Conservation (phyloP, 768 basidiomycete species). For the Phanerodontia chrysosporium region DNA sequence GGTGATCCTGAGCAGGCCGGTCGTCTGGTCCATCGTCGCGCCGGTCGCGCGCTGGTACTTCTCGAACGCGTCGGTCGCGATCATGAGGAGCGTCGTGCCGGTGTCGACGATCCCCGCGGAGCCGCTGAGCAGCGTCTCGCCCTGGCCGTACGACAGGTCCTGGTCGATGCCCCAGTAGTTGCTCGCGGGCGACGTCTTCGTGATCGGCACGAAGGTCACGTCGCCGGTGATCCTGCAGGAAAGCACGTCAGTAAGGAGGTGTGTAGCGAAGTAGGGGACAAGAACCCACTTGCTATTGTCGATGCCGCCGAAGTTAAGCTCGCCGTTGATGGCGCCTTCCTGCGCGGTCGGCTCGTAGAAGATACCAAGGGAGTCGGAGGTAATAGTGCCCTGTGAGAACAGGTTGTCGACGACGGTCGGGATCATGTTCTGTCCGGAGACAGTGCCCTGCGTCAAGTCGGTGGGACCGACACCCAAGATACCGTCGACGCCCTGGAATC, state of each 20-base stretch:
- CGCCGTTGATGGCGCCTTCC: conserved; percentile 39
- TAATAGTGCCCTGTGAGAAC: conserved; percentile 42
- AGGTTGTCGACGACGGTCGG: conserved; percentile 61
- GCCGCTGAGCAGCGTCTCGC: conserved; percentile 25
- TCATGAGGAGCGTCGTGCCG: conserved; percentile 49
- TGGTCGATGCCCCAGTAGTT: conserved; percentile 50
- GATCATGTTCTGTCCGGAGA: conserved; percentile 33
- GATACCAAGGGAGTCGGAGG: conserved; percentile 43
- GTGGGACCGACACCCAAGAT: conserved; percentile 28
- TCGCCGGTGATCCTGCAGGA: conserved; percentile 26
- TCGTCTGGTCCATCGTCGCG: conserved; percentile 47
- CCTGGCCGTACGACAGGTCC: conserved; percentile 32
- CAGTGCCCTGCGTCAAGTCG: conserved; percentile 44
- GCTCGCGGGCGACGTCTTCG: conserved; percentile 42
- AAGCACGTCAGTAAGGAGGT: background rate
- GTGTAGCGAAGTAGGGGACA: background rate
- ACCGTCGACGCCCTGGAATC: conserved; percentile 6
- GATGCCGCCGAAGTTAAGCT: conserved; percentile 51
- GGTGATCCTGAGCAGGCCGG: conserved; percentile 54
- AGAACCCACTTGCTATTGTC: conserved; percentile 43
- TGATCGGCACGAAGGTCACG: conserved; percentile 37
- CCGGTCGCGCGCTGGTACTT: conserved; percentile 52
- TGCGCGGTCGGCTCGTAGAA: conserved; percentile 46
- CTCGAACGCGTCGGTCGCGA: conserved; percentile 54
- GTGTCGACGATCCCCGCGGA: conserved; percentile 51